Evolutionary conservation across 2,329 filamentous ascomycete species (phyloP).

Genomic region (Malbranchea cinnamomea): DNA sequence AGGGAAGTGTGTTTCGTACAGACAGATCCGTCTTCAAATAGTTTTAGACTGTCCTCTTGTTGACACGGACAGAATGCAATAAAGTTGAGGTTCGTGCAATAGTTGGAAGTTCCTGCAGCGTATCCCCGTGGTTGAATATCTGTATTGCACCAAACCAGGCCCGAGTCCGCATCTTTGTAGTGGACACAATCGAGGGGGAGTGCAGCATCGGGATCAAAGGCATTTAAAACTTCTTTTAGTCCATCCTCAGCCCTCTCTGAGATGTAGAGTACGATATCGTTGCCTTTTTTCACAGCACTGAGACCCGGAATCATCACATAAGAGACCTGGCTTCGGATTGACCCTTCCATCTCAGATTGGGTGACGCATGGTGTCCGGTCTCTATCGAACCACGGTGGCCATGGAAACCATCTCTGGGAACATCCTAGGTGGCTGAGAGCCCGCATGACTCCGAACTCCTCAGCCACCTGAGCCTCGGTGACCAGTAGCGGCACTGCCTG

Average conservation of each 20-base stretch:
- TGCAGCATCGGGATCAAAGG: constrained; percentile 2
- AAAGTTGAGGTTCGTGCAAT: constrained; percentile 8
- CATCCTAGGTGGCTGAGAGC: constrained; percentile 7
- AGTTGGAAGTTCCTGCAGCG: constrained; percentile 5
- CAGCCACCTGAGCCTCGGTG: constrained; percentile 5
- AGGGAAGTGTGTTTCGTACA: constrained; percentile 1
- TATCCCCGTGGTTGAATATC: constrained; percentile 4
- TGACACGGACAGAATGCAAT: constrained; percentile 8
- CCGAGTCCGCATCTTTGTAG: constrained; percentile 6
- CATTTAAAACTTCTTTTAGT: constrained; percentile 4
- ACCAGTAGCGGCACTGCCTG: constrained; percentile 6
- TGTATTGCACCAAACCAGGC: constrained; percentile 7
- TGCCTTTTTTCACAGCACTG: constrained; percentile 5
- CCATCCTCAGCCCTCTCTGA: constrained; percentile 2
- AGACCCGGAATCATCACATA: constrained; percentile 4
- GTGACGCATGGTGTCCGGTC: constrained; percentile 7
- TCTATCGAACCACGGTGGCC: constrained; percentile 7
- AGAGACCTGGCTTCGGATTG: constrained; percentile 3
- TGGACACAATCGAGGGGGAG: constrained; percentile 6
- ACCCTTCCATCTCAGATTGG: constrained; percentile 3
- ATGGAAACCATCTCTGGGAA: constrained; percentile 7
- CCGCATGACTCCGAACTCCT: constrained; percentile 7
- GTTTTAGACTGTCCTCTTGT: constrained; percentile 4
- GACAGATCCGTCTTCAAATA: constrained; percentile 7
- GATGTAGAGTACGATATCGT: constrained; percentile 5